Evolutionary conservation across 2,329 filamentous ascomycete species (phyloP).

Genomic region (Clarireedia paspali): DNA sequence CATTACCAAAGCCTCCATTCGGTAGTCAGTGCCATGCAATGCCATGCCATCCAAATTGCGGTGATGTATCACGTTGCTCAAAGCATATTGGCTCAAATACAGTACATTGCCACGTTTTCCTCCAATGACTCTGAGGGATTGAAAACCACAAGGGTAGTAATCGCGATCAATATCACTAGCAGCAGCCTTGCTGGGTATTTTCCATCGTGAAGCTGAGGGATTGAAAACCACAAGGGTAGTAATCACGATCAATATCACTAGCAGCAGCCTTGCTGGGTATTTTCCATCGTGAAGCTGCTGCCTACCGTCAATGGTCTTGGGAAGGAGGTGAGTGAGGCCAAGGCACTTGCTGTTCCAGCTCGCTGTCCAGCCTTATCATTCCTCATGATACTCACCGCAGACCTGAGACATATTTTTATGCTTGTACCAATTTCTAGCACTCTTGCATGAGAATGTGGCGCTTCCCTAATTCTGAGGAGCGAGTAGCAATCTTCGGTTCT

Average conservation of each 20-base stretch:
- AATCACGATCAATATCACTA: too few species aligned
- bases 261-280: neutral
- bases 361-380: neutral
- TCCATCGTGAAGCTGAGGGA: neutral
- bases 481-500: neutral
- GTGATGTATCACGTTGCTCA: neutral
- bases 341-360: slow-evolving; percentile 3
- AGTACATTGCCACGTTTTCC: neutral
- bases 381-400: neutral
- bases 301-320: neutral
- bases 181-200: neutral
- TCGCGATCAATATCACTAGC: too few species aligned
- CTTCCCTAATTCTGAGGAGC: neutral
- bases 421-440: neutral
- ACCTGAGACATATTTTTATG: neutral
- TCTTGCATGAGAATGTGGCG: neutral
- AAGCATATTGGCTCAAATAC: neutral
- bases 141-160: neutral
- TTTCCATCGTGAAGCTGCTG: neutral
- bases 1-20: neutral
- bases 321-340: neutral
- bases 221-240: neutral
- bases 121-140: neutral
- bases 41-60: neutral
- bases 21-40: neutral